A percentile compares a stretch with the other conserved stretches of the same genome.
These are phyloP conservation scores for Saksenaea vasiformis DNA, from an alignment of 371 early-diverging fungal species.

Conservation along the genomic window DNA sequence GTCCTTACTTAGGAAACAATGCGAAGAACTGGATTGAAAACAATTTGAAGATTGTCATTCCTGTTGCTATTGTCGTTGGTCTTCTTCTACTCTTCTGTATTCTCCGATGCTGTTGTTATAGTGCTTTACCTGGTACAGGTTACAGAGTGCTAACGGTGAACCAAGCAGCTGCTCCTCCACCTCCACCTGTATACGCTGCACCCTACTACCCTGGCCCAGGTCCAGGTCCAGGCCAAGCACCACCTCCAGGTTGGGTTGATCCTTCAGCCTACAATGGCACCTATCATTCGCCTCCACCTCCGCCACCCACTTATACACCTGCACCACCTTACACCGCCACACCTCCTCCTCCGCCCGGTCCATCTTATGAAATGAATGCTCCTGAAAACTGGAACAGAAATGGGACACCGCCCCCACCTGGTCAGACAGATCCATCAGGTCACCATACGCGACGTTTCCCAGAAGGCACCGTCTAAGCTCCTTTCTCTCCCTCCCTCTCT, in stretches of 20 bases:
- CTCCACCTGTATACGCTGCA: slow-evolving; percentile 5
- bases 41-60: slow-evolving; percentile 55
- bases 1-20: slow-evolving; percentile 22
- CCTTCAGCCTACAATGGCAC: slow-evolving; percentile 55
- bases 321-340: not conserved
- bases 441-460: slow-evolving; percentile 9
- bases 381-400: slow-evolving; percentile 10
- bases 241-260: slow-evolving; percentile 55
- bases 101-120: slow-evolving; percentile 49
- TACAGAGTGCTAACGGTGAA: slow-evolving; percentile 21
- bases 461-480: slow-evolving; percentile 7
- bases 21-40: slow-evolving; percentile 41
- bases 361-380: slow-evolving; percentile 29
- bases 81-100: slow-evolving; percentile 52
- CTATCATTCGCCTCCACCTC: slow-evolving; percentile 13
- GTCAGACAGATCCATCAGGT: slow-evolving; percentile 3
- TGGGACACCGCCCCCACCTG: slow-evolving; percentile 5
- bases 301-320: slow-evolving; percentile 22
- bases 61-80: slow-evolving; percentile 50
- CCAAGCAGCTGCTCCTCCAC: slow-evolving; percentile 20
- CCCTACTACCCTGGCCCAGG: slow-evolving; percentile 22
- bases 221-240: slow-evolving; percentile 11
- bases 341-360: slow-evolving; percentile 6
- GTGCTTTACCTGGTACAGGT: slow-evolving; percentile 26
- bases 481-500: not conserved